Evolutionary conservation across 2,329 filamentous ascomycete species (phyloP).

Genomic region (Elsinoe ampelina): DNA sequence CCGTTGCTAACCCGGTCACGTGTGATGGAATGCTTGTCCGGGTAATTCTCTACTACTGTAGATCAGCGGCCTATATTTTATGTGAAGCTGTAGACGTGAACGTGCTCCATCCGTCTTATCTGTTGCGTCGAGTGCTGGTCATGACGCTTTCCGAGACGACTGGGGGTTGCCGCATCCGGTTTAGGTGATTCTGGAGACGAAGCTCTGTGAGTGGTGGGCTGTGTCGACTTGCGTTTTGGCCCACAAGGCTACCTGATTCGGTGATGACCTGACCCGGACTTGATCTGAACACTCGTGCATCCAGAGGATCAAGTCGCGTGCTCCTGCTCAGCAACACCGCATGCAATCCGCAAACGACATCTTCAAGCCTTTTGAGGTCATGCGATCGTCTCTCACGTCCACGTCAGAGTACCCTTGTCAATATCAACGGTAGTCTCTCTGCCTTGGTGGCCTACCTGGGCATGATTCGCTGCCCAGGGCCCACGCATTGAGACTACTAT

Average conservation of each 20-base stretch:
- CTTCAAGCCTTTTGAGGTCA: neutral
- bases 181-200: neutral
- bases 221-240: neutral
- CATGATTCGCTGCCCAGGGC: neutral
- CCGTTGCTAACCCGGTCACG: neutral
- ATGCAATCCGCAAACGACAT: neutral
- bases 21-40: neutral
- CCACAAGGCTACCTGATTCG: neutral
- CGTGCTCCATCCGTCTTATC: neutral
- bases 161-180: neutral
- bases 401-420: neutral
- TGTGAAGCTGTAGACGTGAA: neutral
- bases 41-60: neutral
- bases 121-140: neutral
- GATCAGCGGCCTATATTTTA: neutral
- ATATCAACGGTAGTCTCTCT: neutral
- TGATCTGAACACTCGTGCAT: neutral
- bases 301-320: neutral
- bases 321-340: neutral
- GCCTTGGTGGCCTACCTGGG: neutral
- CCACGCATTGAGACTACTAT: neutral
- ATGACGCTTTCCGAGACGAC: neutral
- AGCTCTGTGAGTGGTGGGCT: neutral
- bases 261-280: too few species aligned
- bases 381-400: neutral